Evolutionary conservation across 768 basidiomycete genomes (phyloP), one percentile per base, ranked within the genome.

Genomic region (Hortiboletus flavorubellus): DNA sequence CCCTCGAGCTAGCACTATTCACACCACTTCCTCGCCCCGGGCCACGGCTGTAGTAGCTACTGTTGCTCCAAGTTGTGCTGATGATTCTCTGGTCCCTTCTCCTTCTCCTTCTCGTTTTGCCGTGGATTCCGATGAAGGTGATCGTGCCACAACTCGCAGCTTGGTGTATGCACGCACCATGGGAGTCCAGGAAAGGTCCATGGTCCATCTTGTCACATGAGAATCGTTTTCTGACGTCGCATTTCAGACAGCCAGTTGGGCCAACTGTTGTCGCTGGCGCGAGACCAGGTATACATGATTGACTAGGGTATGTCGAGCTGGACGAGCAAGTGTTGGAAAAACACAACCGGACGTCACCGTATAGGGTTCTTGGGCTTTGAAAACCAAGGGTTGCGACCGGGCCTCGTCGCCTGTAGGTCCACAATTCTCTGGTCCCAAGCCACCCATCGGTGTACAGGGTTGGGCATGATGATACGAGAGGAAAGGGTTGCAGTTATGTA

Each of bases 191-290:
- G 37, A 52, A 38, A 41, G 29, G n/a, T 11, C 12, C 6, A 10
- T 29, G 3, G 61, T 64, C 44, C 30, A 4, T 37, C n/a, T 48
- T 40, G 11, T 33, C 12, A 2, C 23, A 4, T 10, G 16, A 16
- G 12, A 26, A 3, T 33, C 5, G 15, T 16, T 30, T 56, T 43
- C 30, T 59, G 45, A 64, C 6, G 16, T 29, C 16, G n/a, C 4
- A 8, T 46, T 34, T 46, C 7, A 66, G 63, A 29, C 61, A 8
- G 30, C 33, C 21, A 15, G 5, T n/a, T 3, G 11, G 14, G 35
- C 12, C 49, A 26, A 33, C 30, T 18, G 8, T 39, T 9, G 10
- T 45, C 23, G 15, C 31, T 10, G 35, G 26, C 11, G 12, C 30
- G 6, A 29, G 11, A 23, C 16, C 21, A 31, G 26, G 16, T 12